A percentile compares a stretch with the other conserved stretches of the same genome.
phyloP scores from a whole-genome alignment of 2,329 filamentous ascomycete genomes.

The Macroventuria anomochaeta region DNA sequence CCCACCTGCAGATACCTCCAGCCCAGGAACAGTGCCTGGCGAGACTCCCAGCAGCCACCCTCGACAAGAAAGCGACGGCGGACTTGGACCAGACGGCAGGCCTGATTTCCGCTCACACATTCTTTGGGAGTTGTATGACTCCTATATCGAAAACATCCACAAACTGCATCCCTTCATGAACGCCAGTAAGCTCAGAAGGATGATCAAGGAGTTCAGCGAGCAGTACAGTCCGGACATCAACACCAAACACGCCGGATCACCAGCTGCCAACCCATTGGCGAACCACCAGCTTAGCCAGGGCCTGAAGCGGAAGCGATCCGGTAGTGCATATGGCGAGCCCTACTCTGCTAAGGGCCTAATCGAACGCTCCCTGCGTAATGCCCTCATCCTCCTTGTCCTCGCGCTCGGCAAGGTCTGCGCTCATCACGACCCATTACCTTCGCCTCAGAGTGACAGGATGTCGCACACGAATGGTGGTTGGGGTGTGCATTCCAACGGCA shows the following conservation, averaged over 20 bases:
- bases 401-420: constrained; percentile 85
- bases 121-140: constrained; percentile 58
- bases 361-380: constrained; percentile 61
- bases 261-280: constrained; percentile 24
- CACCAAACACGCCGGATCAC: constrained; percentile 29
- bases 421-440: constrained; percentile 58
- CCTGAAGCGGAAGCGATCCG: constrained; percentile 46
- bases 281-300: constrained; percentile 28
- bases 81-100: constrained; percentile 60
- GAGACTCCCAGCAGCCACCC: constrained; percentile 37
- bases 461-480: constrained; percentile 25
- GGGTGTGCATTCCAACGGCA: constrained; percentile 43
- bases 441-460: constrained; percentile 60
- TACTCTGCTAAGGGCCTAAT: constrained; percentile 32
- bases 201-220: constrained; percentile 57
- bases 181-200: constrained; percentile 57
- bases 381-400: constrained; percentile 80
- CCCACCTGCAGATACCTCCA: constrained; percentile 51
- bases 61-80: constrained; percentile 51
- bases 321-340: constrained; percentile 34
- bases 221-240: constrained; percentile 44
- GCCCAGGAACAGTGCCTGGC: constrained; percentile 26
- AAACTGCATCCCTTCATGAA: constrained; percentile 70
- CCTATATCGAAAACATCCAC: constrained; percentile 67
- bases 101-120: constrained; percentile 62